Conservation (phyloP, 331 rosid species). For the Rhamnella rubrinervis region DNA sequence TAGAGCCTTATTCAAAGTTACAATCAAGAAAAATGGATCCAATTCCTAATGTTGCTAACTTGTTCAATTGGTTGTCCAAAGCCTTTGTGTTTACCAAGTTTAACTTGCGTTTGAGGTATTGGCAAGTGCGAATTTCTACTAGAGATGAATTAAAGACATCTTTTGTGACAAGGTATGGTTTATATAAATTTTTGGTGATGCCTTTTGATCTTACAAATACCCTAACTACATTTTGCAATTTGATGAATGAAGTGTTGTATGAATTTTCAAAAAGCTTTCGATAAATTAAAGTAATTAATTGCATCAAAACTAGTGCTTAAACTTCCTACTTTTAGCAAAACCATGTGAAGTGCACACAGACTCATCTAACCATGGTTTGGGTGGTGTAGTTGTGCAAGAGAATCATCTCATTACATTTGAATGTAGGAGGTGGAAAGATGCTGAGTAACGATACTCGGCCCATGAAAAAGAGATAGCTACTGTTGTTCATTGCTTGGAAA, state of each 20-base stretch:
- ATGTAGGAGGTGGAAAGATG: not conserved
- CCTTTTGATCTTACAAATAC: no score
- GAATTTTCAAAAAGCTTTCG: not conserved
- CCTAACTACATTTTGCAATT: no score
- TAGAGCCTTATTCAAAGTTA: no score
- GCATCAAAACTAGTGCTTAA: not conserved
- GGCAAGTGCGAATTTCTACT: no score
- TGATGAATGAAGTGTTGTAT: not conserved
- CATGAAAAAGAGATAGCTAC: slow-evolving; percentile 3
- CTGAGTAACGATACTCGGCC: not conserved
- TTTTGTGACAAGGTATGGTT: no score
- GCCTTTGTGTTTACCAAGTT: no score
- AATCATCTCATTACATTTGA: not conserved
- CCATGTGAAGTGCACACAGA: not conserved
- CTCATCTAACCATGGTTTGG: not conserved
- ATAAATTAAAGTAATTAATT: not conserved
- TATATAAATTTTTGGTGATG: no score
- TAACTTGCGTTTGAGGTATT: no score
- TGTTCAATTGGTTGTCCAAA: no score
- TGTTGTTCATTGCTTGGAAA: not conserved
- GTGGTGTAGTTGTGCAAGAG: not conserved
- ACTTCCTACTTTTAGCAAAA: not conserved
- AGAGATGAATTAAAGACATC: no score
- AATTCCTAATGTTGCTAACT: no score
- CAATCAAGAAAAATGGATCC: no score